These are phyloP conservation scores for Magnolia kwangsiensis DNA, from an alignment of 164 flowering plant genomes.

Conservation along the genomic window DNA sequence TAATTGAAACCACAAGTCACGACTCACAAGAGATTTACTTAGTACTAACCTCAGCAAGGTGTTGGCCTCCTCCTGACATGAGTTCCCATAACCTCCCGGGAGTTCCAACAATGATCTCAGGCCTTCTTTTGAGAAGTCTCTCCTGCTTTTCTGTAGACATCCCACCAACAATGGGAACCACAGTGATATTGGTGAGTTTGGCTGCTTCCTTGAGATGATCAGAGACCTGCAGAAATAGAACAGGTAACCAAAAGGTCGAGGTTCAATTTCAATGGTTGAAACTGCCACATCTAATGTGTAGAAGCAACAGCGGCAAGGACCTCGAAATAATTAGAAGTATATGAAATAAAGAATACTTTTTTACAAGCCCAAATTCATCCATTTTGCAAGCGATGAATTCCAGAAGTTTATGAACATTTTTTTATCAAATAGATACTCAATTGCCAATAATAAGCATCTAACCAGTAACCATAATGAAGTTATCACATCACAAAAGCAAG, in stretches of 20 bases:
- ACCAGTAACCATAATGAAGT: too few species aligned
- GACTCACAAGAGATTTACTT: too few species aligned
- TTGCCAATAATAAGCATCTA: too few species aligned
- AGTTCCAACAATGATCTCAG: conserved; percentile 92
- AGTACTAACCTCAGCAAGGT: conserved; percentile 73
- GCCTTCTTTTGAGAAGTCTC: conserved; percentile 73
- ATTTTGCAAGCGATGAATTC: too few species aligned
- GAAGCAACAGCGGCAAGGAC: not conserved
- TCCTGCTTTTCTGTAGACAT: conserved; percentile 91
- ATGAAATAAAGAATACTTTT: too few species aligned
- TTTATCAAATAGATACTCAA: too few species aligned
- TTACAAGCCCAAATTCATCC: too few species aligned
- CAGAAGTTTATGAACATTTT: too few species aligned
- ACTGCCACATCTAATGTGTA: not conserved
- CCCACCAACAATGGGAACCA: conserved; percentile 94
- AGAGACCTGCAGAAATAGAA: conserved; percentile 49
- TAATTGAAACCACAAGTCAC: too few species aligned
- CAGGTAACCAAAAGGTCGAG: not conserved
- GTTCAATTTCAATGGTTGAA: not conserved
- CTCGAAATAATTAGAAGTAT: too few species aligned
- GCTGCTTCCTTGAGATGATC: conserved; percentile 82
- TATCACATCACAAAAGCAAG: too few species aligned
- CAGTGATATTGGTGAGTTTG: conserved; percentile 44
- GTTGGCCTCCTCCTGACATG: conserved; percentile 82
- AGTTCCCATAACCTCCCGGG: conserved; percentile 99